Evolutionary conservation across 1,284 basidiomycete genomes (phyloP), one percentile per base, ranked within the genome.

Genomic region (Cryptococcus maquisensis): DNA sequence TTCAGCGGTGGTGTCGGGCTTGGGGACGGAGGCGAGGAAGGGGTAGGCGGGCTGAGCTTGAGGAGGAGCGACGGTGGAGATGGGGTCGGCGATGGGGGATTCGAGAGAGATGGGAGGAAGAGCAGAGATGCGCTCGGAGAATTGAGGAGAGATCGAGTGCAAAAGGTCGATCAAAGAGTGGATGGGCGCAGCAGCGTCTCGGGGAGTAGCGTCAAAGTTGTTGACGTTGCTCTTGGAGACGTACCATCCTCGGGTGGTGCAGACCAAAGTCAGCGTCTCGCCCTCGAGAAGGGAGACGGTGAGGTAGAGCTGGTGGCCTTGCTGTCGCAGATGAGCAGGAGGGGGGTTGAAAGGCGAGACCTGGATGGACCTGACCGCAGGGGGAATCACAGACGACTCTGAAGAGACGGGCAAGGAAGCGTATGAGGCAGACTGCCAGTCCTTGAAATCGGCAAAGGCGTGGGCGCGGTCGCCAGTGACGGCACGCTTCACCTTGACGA

Each of bases 341-440:
- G 81, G 81, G 23, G 81, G 81, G 67, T 81, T 82, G 80, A 82
- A 83, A n/a, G 77, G 77, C 24, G 80, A 79, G 48, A 83, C 67
- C 56, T 77, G 73, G 56, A 82, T 73, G n/a, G 76, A 68, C 56
- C 76, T 77, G 40, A 83, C 55, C 51, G 69, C 70, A 1, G 74
- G 68, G 64, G 59, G 63, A 23, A 62, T 72, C 62, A 66, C 75
- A 55, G 64, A 59, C 35, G 68, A 61, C 6, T 64, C 56, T 37
- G 77, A 75, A 26, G 76, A 55, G 28, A 77, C 67, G 20, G 73
- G 68, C 8, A 74, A 57, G 49, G 71, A 64, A 28, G 70, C 62
- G 13, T 78, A 65, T n/a, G 62, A 59, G 12, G 63, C 58, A 4
- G 57, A 32, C 12, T 63, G 55, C 57, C 66, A 70, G 24, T 64